Percentiles rank a stretch among this genome's conserved stretches.
These are phyloP conservation scores for Beauveria sp. DNA, from an alignment of 2,329 filamentous ascomycete genomes.

Conservation along the genomic window DNA sequence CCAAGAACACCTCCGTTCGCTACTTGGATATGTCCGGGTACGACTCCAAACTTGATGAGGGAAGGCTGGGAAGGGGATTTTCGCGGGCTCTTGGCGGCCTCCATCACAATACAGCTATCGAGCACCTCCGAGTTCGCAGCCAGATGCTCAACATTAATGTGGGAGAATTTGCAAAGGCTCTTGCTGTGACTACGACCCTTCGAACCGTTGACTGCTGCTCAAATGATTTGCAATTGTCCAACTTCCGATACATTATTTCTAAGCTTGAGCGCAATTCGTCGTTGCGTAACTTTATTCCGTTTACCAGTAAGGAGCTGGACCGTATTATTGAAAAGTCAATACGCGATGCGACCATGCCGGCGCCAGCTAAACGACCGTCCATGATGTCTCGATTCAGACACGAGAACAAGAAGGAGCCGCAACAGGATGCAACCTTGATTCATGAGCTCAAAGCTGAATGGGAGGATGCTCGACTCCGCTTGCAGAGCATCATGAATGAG, in stretches of 20 bases:
- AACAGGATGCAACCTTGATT: conserved; percentile 24
- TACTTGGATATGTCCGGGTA: conserved; percentile 50
- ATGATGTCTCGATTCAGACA: conserved; percentile 26
- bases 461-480: conserved; percentile 26
- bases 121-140: conserved; percentile 47
- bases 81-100: conserved; percentile 42
- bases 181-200: conserved; percentile 40
- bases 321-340: conserved; percentile 27
- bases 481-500: conserved; percentile 28
- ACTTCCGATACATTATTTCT: conserved; percentile 38
- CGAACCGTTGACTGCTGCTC: conserved; percentile 46
- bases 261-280: conserved; percentile 34
- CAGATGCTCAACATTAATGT: conserved; percentile 48
- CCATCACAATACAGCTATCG: conserved; percentile 34
- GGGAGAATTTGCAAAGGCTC: conserved; percentile 42
- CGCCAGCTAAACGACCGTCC: conserved; percentile 24
- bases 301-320: conserved; percentile 29
- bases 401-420: conserved; percentile 21
- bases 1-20: conserved; percentile 41
- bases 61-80: conserved; percentile 46
- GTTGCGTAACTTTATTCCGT: conserved; percentile 37
- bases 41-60: conserved; percentile 49
- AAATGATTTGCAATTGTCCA: conserved; percentile 47
- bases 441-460: conserved; percentile 32
- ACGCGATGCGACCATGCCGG: conserved; percentile 21